Evolutionary conservation across 106 monocot genomes (phyloP).

Genomic region (Acorus calamus): DNA sequence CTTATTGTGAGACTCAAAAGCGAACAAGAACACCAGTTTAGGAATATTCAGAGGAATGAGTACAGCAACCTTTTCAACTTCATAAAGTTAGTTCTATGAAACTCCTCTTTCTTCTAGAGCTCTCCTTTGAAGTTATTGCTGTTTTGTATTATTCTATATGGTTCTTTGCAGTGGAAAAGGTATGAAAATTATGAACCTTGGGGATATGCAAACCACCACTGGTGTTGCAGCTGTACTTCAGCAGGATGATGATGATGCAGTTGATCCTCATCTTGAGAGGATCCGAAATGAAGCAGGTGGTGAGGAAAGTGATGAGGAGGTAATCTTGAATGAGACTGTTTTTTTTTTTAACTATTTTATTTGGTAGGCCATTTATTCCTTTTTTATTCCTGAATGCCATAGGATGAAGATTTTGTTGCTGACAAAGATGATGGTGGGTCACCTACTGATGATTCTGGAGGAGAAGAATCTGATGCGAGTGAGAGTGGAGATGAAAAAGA

Average conservation of each 20-base stretch:
- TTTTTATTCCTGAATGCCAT: neutral
- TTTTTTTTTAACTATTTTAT: neutral
- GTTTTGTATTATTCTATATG: neutral
- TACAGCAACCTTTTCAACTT: slow-evolving; percentile 95
- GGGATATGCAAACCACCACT: slow-evolving; percentile 44
- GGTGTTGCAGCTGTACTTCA: slow-evolving; percentile 70
- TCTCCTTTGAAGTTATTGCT: neutral
- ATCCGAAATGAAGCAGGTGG: slow-evolving; percentile 75
- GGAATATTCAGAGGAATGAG: slow-evolving; percentile 98
- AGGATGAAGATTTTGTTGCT: slow-evolving; percentile 99
- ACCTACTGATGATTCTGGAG: slow-evolving; percentile 86
- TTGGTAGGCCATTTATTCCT: neutral
- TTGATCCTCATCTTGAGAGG: slow-evolving; percentile 92
- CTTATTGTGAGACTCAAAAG: slow-evolving; percentile 92
- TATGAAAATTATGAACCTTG: slow-evolving; percentile 89
- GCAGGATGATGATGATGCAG: slow-evolving; percentile 74
- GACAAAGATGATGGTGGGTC: slow-evolving; percentile 97
- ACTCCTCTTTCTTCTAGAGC: neutral
- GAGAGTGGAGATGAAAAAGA: slow-evolving; percentile 79
- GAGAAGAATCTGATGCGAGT: slow-evolving; percentile 79
- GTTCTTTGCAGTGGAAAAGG: slow-evolving; percentile 62
- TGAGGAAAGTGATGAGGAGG: slow-evolving; percentile 99
- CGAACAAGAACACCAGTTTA: slow-evolving; percentile 93
- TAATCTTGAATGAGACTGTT: neutral
- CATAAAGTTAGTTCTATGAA: slow-evolving; percentile 43